Evolutionary conservation across 768 basidiomycete genomes (phyloP).

Genomic region (Russula earlei): DNA sequence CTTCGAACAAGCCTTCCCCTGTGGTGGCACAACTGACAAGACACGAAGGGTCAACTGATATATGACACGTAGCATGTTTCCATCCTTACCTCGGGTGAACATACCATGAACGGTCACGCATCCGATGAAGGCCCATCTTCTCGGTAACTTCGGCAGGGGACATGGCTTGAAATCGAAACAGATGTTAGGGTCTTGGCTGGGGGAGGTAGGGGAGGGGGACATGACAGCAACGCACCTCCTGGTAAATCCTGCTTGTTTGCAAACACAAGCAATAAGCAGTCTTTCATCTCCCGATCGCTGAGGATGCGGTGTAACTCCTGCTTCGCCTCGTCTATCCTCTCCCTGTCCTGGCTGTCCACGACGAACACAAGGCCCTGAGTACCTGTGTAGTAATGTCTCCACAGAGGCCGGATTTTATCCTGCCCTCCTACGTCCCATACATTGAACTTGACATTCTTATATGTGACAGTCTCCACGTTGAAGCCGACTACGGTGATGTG

Average conservation of each 20-base stretch:
- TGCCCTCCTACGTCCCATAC: slow-evolving; percentile 99
- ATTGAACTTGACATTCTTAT: slow-evolving; percentile 96
- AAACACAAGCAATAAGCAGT: slow-evolving; percentile 94
- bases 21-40: slow-evolving; percentile 82
- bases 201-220: not conserved
- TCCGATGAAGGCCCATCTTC: slow-evolving; percentile 87
- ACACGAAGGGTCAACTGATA: not conserved
- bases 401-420: slow-evolving; percentile 96
- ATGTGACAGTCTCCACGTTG: slow-evolving; percentile 98
- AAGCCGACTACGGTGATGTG: slow-evolving; percentile 68
- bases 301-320: slow-evolving; percentile 93
- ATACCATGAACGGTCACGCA: slow-evolving; percentile 98
- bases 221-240: slow-evolving; percentile 51
- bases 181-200: not conserved
- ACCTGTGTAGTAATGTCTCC: slow-evolving; percentile 99
- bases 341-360: slow-evolving; percentile 92
- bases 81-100: slow-evolving; percentile 86
- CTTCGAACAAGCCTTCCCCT: slow-evolving; percentile 95
- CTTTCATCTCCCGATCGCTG: slow-evolving; percentile 96
- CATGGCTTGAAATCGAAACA: slow-evolving; percentile 55
- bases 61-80: not conserved
- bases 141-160: slow-evolving; percentile 99
- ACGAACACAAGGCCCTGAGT: slow-evolving; percentile 98
- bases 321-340: slow-evolving; percentile 93
- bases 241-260: slow-evolving; percentile 99